phyloP scores from a whole-genome alignment of 176 grass and related monocot genomes.

The Aegilops tauschii region DNA sequence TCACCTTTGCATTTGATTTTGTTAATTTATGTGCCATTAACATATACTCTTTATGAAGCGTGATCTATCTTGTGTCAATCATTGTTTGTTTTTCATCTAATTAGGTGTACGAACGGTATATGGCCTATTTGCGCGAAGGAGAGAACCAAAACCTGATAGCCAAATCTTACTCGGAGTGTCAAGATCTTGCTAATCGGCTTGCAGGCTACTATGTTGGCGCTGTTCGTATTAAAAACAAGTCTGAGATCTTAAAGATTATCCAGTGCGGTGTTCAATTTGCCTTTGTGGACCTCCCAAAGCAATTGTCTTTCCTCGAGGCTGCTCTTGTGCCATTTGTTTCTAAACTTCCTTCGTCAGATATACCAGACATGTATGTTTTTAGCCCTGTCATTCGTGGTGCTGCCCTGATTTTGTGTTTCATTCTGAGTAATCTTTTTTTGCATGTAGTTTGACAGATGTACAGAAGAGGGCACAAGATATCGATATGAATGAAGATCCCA shows the following conservation, averaged over 20 bases:
- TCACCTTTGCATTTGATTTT: not conserved
- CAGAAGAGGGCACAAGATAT: conserved; percentile 61
- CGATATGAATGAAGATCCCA: conserved; percentile 61
- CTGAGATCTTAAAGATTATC: conserved; percentile 84
- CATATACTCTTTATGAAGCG: not conserved
- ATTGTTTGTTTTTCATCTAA: conserved; percentile 38
- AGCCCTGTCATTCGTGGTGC: conserved; percentile 10
- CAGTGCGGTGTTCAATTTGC: conserved; percentile 71
- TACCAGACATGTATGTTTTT: conserved; percentile 78
- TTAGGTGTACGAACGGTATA: conserved; percentile 67
- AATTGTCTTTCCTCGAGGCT: conserved; percentile 73
- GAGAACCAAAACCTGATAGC: conserved; percentile 47
- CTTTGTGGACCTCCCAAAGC: conserved; percentile 67
- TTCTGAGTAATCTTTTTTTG: conserved; percentile 18
- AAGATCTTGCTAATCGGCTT: conserved; percentile 82
- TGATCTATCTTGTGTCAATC: conserved; percentile 9
- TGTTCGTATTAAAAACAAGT: conserved; percentile 69
- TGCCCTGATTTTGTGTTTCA: conserved; percentile 26
- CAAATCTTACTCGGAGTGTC: conserved; percentile 76
- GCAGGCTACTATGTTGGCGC: conserved; percentile 65
- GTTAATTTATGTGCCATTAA: conserved; percentile 7
- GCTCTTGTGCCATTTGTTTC: conserved; percentile 78
- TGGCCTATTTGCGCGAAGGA: conserved; percentile 28
- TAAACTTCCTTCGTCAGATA: conserved; percentile 72
- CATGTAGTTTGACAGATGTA: conserved; percentile 68